Evolutionary conservation across 768 basidiomycete species (phyloP).

Genomic region (Porphyrellus cyaneotinctus): DNA sequence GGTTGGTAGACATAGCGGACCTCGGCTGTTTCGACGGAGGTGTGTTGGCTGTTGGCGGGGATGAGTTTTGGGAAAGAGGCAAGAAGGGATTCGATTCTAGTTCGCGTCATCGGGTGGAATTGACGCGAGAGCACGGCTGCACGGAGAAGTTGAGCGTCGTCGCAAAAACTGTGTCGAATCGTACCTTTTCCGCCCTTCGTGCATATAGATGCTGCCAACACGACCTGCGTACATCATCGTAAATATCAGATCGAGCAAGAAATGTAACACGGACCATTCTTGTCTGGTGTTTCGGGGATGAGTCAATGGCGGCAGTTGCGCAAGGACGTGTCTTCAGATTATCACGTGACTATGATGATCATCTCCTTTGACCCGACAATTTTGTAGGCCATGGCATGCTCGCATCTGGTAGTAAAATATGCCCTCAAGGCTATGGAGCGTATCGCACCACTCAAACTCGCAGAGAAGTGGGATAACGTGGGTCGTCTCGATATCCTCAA

Average conservation of each 20-base stretch:
- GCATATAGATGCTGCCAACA: conserved; percentile 91
- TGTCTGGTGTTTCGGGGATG: neutral
- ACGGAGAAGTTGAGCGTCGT: neutral
- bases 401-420: conserved; percentile 34
- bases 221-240: conserved; percentile 52
- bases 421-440: conserved; percentile 71
- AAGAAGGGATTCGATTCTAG: conserved; percentile 91
- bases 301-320: neutral
- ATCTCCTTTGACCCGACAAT: neutral
- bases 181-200: conserved; percentile 90
- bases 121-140: conserved; percentile 93
- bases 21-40: conserved; percentile 92
- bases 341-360: conserved; percentile 16
- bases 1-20: conserved; percentile 97
- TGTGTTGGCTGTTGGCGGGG: conserved; percentile 90
- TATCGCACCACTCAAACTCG: conserved; percentile 80
- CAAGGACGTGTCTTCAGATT: conserved; percentile 9
- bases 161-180: conserved; percentile 21
- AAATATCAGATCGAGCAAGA: neutral
- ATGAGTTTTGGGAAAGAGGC: conserved; percentile 98
- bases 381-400: conserved; percentile 7
- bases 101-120: conserved; percentile 88
- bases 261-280: conserved; percentile 19
- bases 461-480: conserved; percentile 95
- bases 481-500: conserved; percentile 28